Base-by-base conservation (phyloP, 2,329 filamentous ascomycete species). In the Scedosporium minutisporum region DNA sequence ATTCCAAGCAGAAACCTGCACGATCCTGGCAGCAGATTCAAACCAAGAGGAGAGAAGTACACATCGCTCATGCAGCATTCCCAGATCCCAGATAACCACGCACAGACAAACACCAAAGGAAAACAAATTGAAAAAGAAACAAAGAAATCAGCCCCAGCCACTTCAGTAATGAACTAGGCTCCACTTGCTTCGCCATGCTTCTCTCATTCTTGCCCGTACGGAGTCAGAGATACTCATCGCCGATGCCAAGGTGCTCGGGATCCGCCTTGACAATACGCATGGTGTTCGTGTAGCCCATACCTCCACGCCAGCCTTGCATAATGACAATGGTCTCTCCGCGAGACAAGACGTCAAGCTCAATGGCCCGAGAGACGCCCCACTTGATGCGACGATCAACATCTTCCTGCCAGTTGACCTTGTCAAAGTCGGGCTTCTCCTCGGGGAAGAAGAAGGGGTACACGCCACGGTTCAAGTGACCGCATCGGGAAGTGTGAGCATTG, bases 371-470 rank as follows among this genome's bases (percentile, higher is more conserved):
- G 75, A 99, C 91, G 75, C 91, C 95, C 93, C 93, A 99, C 84
- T 93, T 96, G 77, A 99, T 91, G 74, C 95, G 91, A 75, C 88
- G 87, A 80, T 99, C 95, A 70, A 99, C 95, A 78, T 99, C 93
- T 82, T 97, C 92, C 81, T 99, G 95, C 95, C 95, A 99, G 79
- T 96, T 93, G 72, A 89, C 86, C 77, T 89, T 85, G 75, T 83
- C 85, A 79, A 97, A 99, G 81, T 99, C 91, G 70, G 95, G 95
- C 87, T 97, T 97, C 71, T 81, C 78, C 81, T 96, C 90, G 62
- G 88, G 85, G 84, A 97, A 97, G 72, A 89, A 83, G 89, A 99
- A 99, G 64, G 95, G 95, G 75, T 97, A 99, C 66, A 99, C 93
- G 70, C 95, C 95, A 74, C 95, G 93, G 82, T 97, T 97, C 75